Evolutionary conservation across 176 grass and related monocot genomes (phyloP).

Genomic region (Coix lacrymajobi): DNA sequence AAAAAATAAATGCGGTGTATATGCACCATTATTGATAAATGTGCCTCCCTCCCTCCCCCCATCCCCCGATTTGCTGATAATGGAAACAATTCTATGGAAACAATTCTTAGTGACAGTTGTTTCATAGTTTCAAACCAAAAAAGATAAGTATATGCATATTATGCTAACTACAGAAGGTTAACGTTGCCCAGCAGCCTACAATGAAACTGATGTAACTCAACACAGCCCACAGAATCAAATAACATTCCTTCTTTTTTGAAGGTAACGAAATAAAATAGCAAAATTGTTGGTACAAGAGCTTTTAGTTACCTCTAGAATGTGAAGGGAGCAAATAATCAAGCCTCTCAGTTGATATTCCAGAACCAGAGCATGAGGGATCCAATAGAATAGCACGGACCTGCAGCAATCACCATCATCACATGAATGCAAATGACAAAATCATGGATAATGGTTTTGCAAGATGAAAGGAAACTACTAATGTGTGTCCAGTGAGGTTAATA

Average conservation of each 20-base stretch:
- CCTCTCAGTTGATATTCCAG: conserved; percentile 83
- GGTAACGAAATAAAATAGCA: neutral
- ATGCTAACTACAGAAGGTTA: neutral
- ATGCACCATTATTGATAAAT: neutral
- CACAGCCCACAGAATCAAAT: neutral
- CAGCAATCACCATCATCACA: conserved; percentile 12
- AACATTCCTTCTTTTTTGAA: neutral
- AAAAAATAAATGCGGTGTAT: neutral
- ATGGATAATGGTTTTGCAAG: neutral
- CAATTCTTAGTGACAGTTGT: neutral
- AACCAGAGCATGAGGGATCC: conserved; percentile 96
- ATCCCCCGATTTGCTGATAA: neutral
- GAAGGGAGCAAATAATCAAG: conserved; percentile 89
- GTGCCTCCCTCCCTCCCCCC: neutral
- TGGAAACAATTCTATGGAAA: neutral
- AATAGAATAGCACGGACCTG: conserved; percentile 79
- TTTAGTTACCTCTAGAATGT: conserved; percentile 55
- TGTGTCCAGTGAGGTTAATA: neutral
- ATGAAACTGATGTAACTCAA: neutral
- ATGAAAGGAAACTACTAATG: neutral
- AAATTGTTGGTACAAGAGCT: neutral
- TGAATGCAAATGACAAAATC: neutral
- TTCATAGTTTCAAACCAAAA: conserved; percentile 5
- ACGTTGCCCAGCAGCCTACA: neutral
- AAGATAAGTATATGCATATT: neutral